Evolutionary conservation across 148 eudicot genomes (phyloP), one percentile per base, ranked within the genome.

Genomic region (Amaranthus hypochondriacus): DNA sequence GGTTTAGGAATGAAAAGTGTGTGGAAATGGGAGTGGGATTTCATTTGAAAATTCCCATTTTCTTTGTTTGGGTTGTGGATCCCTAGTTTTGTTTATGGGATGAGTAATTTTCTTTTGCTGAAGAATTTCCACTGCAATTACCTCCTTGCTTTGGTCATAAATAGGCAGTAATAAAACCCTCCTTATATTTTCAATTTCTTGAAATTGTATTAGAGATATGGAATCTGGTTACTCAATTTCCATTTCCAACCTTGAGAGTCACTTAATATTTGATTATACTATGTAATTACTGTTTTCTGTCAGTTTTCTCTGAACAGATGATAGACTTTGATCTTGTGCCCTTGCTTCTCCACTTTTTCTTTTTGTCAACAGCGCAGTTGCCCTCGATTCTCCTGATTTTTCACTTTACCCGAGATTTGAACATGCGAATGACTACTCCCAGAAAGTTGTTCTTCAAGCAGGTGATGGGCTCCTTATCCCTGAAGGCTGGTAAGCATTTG

Each of bases 391-490:
- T 56, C 87, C 90, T 58, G 87, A 95, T 75, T 79, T 83, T 78
- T 82, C 88, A 14, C 69, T 66, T 77, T 84, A 87, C 82, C 97
- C 97, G 81, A 87, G 92, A 83, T 88, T 90, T 62, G 75, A 80
- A 77, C 75, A 44, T 60, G 81, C 81, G 3, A 62, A n/a, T 71
- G 85, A 85, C 47, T 76, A 61, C 73, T 91, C 96, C 47, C 98
- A 90, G 77, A 88, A 85, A 82, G 84, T 87, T 72, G 63, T 78
- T 76, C 96, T 95, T 76, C 86, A 81, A 78, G 96, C 91, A 49
- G 98, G 98, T 53, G 97, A 95, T 84, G 92, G 90, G 10, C 88
- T 95, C 44, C 88, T 92, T 79, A 89, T 94, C 73, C 98, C 98
- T 47, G 97, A 95, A 86, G 97, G 98, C 85, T 95, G 98, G 98